Percentiles rank a stretch among this genome's conserved stretches.
Evolutionary conservation across 78 protist genomes (phyloP).

Genomic region (Creolimax fragrantissima): DNA sequence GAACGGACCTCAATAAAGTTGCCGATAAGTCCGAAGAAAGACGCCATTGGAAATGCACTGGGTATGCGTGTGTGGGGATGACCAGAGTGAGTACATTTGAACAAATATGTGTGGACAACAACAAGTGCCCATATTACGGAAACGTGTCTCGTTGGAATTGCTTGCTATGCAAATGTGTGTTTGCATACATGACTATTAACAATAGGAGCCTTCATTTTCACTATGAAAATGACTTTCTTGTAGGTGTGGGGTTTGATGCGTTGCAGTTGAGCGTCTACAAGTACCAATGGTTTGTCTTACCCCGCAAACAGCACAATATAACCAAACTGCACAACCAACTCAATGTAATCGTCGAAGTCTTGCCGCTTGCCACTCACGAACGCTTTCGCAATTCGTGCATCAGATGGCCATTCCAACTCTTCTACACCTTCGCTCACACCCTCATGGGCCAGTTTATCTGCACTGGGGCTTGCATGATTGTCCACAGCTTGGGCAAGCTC

Average conservation of each 20-base stretch:
- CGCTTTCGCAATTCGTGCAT: background rate
- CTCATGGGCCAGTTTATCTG: background rate
- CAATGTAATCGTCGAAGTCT: slow-evolving; percentile 49
- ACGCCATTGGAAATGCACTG: slow-evolving; percentile 4
- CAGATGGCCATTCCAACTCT: background rate
- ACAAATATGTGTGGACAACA: no score
- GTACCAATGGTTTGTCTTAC: slow-evolving; percentile 52
- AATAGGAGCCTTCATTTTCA: no score
- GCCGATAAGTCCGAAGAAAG: background rate
- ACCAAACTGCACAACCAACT: slow-evolving; percentile 59
- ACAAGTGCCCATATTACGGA: no score
- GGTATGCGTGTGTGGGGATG: no score
- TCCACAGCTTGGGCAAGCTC: background rate
- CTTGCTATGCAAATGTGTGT: no score
- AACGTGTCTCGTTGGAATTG: no score
- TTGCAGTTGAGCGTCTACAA: no score
- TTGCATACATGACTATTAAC: no score
- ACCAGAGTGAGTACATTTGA: no score
- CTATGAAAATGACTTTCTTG: no score
- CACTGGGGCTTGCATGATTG: background rate
- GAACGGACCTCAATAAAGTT: background rate
- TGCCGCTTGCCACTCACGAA: background rate
- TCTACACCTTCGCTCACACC: background rate
- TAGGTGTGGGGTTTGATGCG: no score
- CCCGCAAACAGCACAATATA: slow-evolving; percentile 54